Percentiles rank a stretch among this genome's conserved stretches.
Evolutionary conservation across 768 basidiomycete genomes (phyloP).

Genomic region (Pleurotus salmoneostramineus): DNA sequence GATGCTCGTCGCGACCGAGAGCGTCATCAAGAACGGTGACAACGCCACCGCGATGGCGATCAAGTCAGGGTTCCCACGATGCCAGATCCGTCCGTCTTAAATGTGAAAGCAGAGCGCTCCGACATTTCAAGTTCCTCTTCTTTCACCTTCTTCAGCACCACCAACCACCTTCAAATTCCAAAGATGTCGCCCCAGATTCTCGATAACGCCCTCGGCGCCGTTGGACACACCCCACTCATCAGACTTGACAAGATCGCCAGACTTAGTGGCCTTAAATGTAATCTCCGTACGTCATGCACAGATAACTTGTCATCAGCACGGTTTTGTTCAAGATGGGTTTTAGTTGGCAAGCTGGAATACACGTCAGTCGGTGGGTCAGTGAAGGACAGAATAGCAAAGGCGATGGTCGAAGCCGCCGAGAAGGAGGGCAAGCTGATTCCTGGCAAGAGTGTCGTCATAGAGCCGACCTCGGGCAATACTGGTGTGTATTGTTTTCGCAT

Average conservation of each 20-base stretch:
- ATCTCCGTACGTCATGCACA: slow-evolving; percentile 61
- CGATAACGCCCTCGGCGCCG: slow-evolving; percentile 76
- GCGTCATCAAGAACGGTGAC: neutral
- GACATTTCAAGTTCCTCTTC: neutral
- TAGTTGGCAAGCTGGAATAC: slow-evolving; percentile 90
- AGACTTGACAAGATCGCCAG: slow-evolving; percentile 76
- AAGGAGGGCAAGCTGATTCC: slow-evolving; percentile 79
- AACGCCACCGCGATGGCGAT: neutral
- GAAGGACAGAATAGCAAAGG: slow-evolving; percentile 94
- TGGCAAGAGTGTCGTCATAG: slow-evolving; percentile 89
- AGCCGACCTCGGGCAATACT: slow-evolving; percentile 95
- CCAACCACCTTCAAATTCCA: too few species aligned
- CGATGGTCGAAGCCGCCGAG: slow-evolving; percentile 97
- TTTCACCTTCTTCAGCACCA: slow-evolving; percentile 16
- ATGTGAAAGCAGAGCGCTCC: neutral
- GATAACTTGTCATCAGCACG: neutral
- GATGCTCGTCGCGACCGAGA: neutral
- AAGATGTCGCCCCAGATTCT: slow-evolving; percentile 47
- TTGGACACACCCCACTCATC: slow-evolving; percentile 90
- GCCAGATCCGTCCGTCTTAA: slow-evolving; percentile 4
- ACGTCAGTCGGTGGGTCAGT: slow-evolving; percentile 90
- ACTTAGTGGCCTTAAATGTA: slow-evolving; percentile 78
- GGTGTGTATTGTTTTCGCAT: slow-evolving; percentile 42
- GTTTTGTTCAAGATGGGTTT: neutral
- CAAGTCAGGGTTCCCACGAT: neutral